phyloP scores from a whole-genome alignment of 148 eudicot genomes.

The Chenopodium formosanum region DNA sequence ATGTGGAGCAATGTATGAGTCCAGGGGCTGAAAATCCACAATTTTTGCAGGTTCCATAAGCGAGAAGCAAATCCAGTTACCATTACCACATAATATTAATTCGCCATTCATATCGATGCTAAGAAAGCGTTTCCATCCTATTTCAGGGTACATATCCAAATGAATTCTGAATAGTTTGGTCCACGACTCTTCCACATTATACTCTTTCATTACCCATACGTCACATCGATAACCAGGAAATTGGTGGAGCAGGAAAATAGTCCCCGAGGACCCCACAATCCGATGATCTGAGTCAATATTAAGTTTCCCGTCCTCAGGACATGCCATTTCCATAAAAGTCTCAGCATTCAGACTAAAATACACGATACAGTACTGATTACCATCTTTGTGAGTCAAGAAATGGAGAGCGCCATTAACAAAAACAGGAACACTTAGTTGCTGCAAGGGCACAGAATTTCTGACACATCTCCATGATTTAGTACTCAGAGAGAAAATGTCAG shows the following conservation, averaged over 20 bases:
- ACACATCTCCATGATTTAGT: slow-evolving; percentile 3
- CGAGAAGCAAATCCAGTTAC: too few relatives aligned
- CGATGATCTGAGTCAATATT: neutral
- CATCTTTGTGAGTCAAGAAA: neutral
- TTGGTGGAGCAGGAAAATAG: neutral
- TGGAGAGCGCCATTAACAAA: neutral
- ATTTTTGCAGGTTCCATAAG: too few relatives aligned
- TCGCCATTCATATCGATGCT: neutral
- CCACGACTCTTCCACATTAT: neutral
- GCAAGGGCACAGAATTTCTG: neutral
- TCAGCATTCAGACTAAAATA: neutral
- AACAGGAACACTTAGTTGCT: neutral
- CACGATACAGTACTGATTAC: neutral
- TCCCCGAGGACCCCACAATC: neutral
- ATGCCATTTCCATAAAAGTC: neutral
- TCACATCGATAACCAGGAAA: neutral
- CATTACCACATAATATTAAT: too few relatives aligned
- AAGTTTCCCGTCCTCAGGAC: neutral
- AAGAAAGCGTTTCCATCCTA: neutral
- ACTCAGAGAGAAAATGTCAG: neutral
- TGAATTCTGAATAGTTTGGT: neutral
- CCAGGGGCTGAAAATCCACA: too few relatives aligned
- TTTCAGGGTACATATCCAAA: neutral
- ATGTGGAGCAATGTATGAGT: neutral
- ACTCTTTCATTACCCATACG: slow-evolving; percentile 2